A percentile compares a stretch with the other conserved stretches of the same genome.
Evolutionary conservation across 306 rosid species (phyloP).

Genomic region (Citrullus amarus): DNA sequence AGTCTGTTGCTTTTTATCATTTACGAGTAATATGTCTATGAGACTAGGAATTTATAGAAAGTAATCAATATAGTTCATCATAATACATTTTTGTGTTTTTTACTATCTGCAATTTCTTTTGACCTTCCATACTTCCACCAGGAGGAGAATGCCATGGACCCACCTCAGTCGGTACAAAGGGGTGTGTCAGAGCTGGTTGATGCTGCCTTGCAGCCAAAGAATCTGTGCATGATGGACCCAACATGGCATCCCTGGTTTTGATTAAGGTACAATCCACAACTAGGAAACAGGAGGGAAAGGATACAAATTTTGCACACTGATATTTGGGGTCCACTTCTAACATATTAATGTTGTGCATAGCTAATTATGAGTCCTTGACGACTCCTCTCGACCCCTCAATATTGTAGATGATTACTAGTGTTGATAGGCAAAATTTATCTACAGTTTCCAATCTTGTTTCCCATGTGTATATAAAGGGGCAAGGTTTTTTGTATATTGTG

Average conservation of each 20-base stretch:
- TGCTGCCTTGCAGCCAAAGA: slow-evolving; percentile 87
- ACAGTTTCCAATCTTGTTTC: not conserved
- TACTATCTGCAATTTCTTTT: not conserved
- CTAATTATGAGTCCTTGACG: not conserved
- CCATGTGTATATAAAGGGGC: not conserved
- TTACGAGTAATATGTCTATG: not conserved
- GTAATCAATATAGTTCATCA: not conserved
- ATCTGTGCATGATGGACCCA: slow-evolving; percentile 99
- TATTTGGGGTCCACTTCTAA: not conserved
- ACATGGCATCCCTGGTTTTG: slow-evolving; percentile 99
- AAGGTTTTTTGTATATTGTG: not conserved
- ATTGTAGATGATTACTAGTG: not conserved
- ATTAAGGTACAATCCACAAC: not conserved
- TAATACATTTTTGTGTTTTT: not conserved
- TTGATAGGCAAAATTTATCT: not conserved
- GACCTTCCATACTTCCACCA: slow-evolving; percentile 13
- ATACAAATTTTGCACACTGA: not conserved
- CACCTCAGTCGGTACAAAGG: slow-evolving; percentile 83
- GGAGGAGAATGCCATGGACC: slow-evolving; percentile 92
- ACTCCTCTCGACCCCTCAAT: not conserved
- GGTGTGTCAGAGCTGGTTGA: slow-evolving; percentile 93
- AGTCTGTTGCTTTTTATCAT: not conserved
- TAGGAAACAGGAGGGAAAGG: not conserved
- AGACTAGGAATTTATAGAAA: not conserved
- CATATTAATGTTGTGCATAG: not conserved